Base-by-base conservation (phyloP, 108 stramenopile species). In the Asterionellopsis glacialis region DNA sequence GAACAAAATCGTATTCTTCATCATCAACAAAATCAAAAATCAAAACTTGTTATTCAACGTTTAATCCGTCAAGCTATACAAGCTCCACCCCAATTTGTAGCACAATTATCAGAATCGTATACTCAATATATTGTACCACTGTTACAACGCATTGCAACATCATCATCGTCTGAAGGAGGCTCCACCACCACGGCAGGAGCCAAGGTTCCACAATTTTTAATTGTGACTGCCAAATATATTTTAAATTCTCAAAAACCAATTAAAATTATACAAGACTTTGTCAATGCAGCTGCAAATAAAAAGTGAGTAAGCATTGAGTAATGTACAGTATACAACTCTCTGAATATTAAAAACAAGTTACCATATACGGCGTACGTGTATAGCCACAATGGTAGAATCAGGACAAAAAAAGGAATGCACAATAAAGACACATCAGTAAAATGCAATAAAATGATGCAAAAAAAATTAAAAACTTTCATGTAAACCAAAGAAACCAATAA, bases 251-350 rank as follows among this genome's bases (percentile, higher is more conserved):
- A 47, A 21, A 47, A 47, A 9, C 45, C 45, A 47, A 21, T 47
- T 21, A 47, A 47, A 21, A 47, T 47, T 9, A 47, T 47, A 21
- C 45, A 47, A 47, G 45, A 47, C 9, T 47, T 47, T 16, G 45
- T 21, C 6, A 19, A 16, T 16, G 16, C 45, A 2, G 45, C 45
- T 19, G 2, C 45, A 4, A 47, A 47, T 7, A 47, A 9, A 47
- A 21, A 33, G 5, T 33, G 33, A 33, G n/a, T n/a, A n/a, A n/a
- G n/a, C n/a, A n/a, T n/a, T n/a, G n/a, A n/a, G n/a, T n/a, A n/a
- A n/a, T n/a, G n/a, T n/a, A n/a, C n/a, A n/a, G n/a, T n/a, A n/a
- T n/a, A n/a, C n/a, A n/a, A n/a, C n/a, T n/a, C n/a, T n/a, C n/a
- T n/a, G n/a, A n/a, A n/a, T n/a, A n/a, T n/a, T n/a, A n/a, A n/a